Conservation (phyloP, 371 early-diverging fungal genomes). For the Chytridium lagenaria region DNA sequence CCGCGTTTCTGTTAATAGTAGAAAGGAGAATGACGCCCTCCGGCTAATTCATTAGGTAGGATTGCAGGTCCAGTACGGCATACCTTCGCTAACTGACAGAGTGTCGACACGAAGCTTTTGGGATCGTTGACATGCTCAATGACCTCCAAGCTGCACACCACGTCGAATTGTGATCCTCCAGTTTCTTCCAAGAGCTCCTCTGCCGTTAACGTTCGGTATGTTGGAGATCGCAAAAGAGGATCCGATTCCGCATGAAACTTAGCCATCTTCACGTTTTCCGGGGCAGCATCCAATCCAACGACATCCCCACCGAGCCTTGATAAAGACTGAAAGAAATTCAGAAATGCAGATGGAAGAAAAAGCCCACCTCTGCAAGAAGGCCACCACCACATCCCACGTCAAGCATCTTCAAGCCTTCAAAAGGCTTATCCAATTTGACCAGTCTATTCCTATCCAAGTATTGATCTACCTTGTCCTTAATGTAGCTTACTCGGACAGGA, state of each 20-base stretch:
- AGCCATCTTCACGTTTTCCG: conserved; percentile 84
- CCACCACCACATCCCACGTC: conserved; percentile 98
- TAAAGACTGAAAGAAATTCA: conserved; percentile 58
- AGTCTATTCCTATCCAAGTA: background rate
- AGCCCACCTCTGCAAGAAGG: conserved; percentile 78
- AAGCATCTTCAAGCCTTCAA: conserved; percentile 70
- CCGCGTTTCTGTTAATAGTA: conserved; percentile 88
- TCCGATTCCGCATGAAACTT: conserved; percentile 66
- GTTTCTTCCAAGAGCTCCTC: conserved; percentile 66
- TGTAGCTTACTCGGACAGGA: conserved; percentile 79
- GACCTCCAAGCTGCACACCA: conserved; percentile 87
- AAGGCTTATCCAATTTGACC: conserved; percentile 45
- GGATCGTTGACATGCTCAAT: conserved; percentile 92
- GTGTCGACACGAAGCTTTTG: conserved; percentile 68
- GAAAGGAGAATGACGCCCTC: conserved; percentile 81
- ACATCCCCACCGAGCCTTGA: conserved; percentile 84
- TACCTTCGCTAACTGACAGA: conserved; percentile 69
- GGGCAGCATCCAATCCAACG: conserved; percentile 86
- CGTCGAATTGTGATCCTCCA: conserved; percentile 72
- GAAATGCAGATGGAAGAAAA: background rate
- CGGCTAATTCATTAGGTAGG: conserved; percentile 51
- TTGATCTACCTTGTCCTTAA: conserved; percentile 58
- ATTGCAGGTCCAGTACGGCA: background rate
- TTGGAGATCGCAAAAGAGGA: conserved; percentile 48
- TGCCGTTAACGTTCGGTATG: conserved; percentile 43